Conservation (phyloP, 768 basidiomycete species). For the Auricularia auricula-judae region DNA sequence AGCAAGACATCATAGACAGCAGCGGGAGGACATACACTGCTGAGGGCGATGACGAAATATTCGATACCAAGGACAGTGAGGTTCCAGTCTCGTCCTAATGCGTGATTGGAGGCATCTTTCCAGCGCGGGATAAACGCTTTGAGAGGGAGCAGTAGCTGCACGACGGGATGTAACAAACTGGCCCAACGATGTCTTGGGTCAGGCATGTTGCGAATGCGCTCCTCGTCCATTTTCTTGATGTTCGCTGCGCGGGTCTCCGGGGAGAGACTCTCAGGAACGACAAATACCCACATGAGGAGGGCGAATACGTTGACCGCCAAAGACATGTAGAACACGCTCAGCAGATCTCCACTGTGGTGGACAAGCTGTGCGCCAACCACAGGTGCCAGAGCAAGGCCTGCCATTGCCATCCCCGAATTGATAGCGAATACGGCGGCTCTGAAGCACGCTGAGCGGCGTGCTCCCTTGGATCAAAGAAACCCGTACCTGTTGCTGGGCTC, state of each 20-base stretch:
- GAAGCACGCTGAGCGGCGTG: neutral
- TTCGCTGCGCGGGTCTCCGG: neutral
- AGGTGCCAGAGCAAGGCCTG: neutral
- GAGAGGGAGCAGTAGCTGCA: neutral
- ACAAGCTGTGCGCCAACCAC: neutral
- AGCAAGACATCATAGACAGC: neutral
- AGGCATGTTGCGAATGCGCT: neutral
- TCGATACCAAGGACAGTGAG: neutral
- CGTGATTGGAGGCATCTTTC: neutral
- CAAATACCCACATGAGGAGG: neutral
- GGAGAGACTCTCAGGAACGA: neutral
- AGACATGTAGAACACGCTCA: neutral
- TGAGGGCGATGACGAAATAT: neutral
- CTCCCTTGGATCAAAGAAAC: too few relatives aligned
- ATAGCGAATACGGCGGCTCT: neutral
- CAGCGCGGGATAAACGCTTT: neutral
- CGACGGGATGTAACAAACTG: neutral
- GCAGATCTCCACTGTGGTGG: neutral
- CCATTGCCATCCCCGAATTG: neutral
- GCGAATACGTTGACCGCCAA: neutral
- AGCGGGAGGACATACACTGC: neutral
- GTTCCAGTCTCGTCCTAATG: neutral
- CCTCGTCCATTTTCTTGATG: neutral
- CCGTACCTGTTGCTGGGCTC: neutral
- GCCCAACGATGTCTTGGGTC: too few relatives aligned